Conservation (phyloP, 1,284 basidiomycete genomes). For the Rhodotorula sp. region DNA sequence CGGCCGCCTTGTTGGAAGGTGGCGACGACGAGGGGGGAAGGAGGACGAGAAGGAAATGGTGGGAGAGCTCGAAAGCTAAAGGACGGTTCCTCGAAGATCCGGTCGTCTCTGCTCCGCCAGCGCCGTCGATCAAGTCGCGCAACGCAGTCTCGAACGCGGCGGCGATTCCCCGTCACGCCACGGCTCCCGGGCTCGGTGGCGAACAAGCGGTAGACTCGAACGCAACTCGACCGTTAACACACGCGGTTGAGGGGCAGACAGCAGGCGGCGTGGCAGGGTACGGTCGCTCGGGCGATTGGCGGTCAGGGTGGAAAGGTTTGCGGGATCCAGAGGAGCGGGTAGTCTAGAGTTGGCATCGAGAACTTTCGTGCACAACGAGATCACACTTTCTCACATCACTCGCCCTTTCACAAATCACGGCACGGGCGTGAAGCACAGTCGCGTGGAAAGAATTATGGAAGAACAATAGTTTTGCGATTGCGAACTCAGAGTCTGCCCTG, state of each 20-base stretch:
- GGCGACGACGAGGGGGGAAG: too few species aligned
- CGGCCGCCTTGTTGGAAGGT: not conserved
- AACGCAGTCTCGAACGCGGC: too few species aligned
- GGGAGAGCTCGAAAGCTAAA: slow-evolving; percentile 9
- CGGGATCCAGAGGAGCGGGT: not conserved
- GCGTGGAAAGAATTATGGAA: too few species aligned
- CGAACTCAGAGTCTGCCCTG: not conserved
- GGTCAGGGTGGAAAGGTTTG: not conserved
- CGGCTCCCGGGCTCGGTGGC: too few species aligned
- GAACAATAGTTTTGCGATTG: not conserved
- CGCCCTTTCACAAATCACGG: not conserved
- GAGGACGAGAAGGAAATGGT: not conserved
- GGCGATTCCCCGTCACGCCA: too few species aligned
- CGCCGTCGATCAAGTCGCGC: not conserved
- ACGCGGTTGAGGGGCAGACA: too few species aligned
- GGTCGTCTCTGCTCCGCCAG: not conserved
- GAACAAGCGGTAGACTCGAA: too few species aligned
- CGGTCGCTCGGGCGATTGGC: not conserved
- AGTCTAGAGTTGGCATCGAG: not conserved
- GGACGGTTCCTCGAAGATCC: slow-evolving; percentile 20
- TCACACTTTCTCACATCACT: not conserved
- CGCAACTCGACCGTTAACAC: not conserved
- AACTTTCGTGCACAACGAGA: not conserved
- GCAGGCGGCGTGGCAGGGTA: too few species aligned
- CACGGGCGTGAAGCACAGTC: not conserved